Percentiles rank a stretch among this genome's conserved stretches.
Evolutionary conservation across 495 filamentous ascomycete species (phyloP).

Genomic region (Xylaria nigripes): DNA sequence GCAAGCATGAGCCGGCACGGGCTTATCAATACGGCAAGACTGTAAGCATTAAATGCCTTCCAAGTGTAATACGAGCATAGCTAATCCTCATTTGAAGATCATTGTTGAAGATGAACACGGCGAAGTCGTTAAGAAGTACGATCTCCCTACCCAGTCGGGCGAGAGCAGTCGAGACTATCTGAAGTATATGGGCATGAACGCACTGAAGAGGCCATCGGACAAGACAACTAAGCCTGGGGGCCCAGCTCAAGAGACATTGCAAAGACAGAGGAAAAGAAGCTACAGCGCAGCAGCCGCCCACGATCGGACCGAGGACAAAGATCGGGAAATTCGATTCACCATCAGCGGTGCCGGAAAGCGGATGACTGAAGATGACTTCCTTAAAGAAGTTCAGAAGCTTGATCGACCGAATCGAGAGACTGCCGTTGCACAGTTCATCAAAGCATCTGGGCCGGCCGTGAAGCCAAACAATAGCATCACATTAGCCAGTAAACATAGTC

Average conservation of each 20-base stretch:
- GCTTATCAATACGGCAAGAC: constrained; percentile 95
- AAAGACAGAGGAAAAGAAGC: constrained; percentile 27
- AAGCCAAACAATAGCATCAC: constrained; percentile 21
- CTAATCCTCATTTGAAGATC: constrained; percentile 42
- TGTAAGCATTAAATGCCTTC: constrained; percentile 27
- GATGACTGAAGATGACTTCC: constrained; percentile 89
- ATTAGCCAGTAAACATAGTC: constrained; percentile 16
- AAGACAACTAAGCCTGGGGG: constrained; percentile 18
- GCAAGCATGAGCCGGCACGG: constrained; percentile 56
- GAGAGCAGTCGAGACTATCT: constrained; percentile 30
- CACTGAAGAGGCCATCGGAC: constrained; percentile 32
- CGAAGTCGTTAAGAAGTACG: constrained; percentile 95
- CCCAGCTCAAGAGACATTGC: constrained; percentile 17
- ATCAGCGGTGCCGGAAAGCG: constrained; percentile 62
- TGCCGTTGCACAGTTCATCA: background rate
- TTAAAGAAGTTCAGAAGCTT: constrained; percentile 69
- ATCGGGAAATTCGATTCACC: constrained; percentile 80
- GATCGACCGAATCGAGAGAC: constrained; percentile 65
- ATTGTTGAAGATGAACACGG: constrained; percentile 98
- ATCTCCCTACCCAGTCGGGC: constrained; percentile 53
- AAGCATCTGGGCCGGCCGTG: background rate
- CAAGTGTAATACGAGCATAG: background rate
- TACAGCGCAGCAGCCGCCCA: constrained; percentile 19
- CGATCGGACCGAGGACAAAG: constrained; percentile 55
- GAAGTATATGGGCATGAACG: constrained; percentile 41